Conservation (phyloP, 1,139 yeast species). For the Yamadazyma jaroonii region DNA sequence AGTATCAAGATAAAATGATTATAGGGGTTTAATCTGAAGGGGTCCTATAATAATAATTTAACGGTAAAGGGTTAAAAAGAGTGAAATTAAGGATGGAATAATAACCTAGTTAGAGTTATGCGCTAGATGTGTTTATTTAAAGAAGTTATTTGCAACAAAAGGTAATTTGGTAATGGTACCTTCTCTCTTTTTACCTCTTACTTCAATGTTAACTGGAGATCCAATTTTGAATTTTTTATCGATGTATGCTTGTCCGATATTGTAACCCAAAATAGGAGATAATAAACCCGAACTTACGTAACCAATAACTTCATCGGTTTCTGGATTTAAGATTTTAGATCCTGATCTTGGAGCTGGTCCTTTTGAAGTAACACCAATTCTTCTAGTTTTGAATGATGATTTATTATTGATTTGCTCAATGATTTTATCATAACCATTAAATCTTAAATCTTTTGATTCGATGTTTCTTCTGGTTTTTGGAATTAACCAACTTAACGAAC, state of each 20-base stretch:
- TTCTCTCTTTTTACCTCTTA: slow-evolving; percentile 79
- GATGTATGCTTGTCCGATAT: slow-evolving; percentile 90
- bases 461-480: slow-evolving; percentile 71
- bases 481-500: slow-evolving; percentile 84
- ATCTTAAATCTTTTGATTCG: slow-evolving; percentile 37
- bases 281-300: slow-evolving; percentile 85
- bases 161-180: slow-evolving; percentile 81
- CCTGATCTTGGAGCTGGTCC: slow-evolving; percentile 96
- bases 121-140: slow-evolving; percentile 24
- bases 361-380: slow-evolving; percentile 69
- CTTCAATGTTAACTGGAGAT: slow-evolving; percentile 67
- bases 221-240: slow-evolving; percentile 77
- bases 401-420: slow-evolving; percentile 70
- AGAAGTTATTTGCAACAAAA: slow-evolving; percentile 72
- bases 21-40: too few relatives aligned
- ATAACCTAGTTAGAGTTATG: too few relatives aligned
- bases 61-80: neutral
- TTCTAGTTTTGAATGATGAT: slow-evolving; percentile 51
- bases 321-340: slow-evolving; percentile 58
- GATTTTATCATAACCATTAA: slow-evolving; percentile 76
- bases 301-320: slow-evolving; percentile 59
- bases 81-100: too few relatives aligned
- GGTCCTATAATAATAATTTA: too few relatives aligned
- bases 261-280: slow-evolving; percentile 82
- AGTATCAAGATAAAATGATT: too few relatives aligned